Percentiles rank a stretch among this genome's conserved stretches.
Conservation (phyloP, 2,329 filamentous ascomycete genomes). For the Chaetothyriales sp. region DNA sequence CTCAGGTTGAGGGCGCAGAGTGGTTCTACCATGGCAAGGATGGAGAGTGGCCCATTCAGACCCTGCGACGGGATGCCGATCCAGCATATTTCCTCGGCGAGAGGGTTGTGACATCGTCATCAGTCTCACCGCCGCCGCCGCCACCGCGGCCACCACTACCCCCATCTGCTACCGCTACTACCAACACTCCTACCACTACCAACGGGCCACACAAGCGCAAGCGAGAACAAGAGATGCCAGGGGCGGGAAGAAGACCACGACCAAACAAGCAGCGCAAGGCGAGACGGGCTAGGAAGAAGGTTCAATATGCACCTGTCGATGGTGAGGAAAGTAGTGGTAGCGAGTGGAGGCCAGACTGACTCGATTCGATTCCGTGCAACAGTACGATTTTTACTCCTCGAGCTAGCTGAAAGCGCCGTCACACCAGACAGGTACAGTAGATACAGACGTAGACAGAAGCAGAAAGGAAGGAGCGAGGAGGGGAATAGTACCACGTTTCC, state of each 20-base stretch:
- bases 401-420: too few species aligned
- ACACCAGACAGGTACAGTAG: too few species aligned
- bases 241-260: background rate
- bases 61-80: background rate
- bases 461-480: too few species aligned
- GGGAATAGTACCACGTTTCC: too few species aligned
- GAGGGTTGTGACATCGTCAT: background rate
- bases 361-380: too few species aligned
- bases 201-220: background rate
- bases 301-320: background rate
- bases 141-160: background rate
- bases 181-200: background rate
- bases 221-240: background rate
- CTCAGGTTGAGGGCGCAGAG: constrained; percentile 4
- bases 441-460: too few species aligned
- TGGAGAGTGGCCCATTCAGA: background rate
- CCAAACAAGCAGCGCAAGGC: background rate
- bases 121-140: too few species aligned
- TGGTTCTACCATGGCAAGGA: constrained; percentile 12
- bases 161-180: background rate
- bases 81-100: background rate
- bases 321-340: too few species aligned
- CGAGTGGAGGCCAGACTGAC: background rate
- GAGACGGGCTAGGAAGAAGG: background rate
- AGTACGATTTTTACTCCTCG: too few species aligned